These are phyloP conservation scores for Dichotomopilus funicola DNA, from an alignment of 2,329 filamentous ascomycete genomes.

Conservation along the genomic window DNA sequence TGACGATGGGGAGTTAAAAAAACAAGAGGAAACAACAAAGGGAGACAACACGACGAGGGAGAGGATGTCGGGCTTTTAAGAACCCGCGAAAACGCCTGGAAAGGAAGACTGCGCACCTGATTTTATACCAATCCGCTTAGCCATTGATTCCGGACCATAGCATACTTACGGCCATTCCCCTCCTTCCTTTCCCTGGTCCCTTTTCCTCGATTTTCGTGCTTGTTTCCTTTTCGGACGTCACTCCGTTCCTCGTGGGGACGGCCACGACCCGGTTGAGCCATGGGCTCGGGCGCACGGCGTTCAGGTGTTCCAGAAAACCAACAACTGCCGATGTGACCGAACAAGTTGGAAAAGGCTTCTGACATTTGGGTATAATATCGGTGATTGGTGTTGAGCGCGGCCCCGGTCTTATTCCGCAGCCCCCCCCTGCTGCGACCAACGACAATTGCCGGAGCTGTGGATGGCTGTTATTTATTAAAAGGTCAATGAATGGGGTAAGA, in stretches of 20 bases:
- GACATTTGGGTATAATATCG: constrained; percentile 24
- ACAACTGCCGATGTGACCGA: constrained; percentile 26
- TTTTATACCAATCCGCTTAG: no score
- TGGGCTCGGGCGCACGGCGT: neutral
- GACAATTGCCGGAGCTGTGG: constrained; percentile 23
- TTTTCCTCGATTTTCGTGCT: neutral
- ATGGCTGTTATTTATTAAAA: neutral
- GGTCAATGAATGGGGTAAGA: neutral
- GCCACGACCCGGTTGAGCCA: constrained; percentile 15
- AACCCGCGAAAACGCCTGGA: no score
- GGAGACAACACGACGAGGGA: no score
- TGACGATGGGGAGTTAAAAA: no score
- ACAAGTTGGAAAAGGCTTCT: constrained; percentile 21
- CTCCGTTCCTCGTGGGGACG: neutral
- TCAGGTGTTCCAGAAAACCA: constrained; percentile 13
- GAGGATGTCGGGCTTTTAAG: no score
- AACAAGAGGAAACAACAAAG: no score
- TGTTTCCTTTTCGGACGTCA: neutral
- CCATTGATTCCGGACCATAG: no score
- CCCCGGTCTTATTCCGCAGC: constrained; percentile 12
- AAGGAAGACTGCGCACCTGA: no score
- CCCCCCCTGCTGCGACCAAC: constrained; percentile 15
- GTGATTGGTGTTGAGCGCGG: constrained; percentile 18
- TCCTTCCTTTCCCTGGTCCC: neutral
- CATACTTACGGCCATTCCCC: neutral